These are phyloP conservation scores for Angophora floribunda DNA, from an alignment of 345 rosid species.

Conservation along the genomic window DNA sequence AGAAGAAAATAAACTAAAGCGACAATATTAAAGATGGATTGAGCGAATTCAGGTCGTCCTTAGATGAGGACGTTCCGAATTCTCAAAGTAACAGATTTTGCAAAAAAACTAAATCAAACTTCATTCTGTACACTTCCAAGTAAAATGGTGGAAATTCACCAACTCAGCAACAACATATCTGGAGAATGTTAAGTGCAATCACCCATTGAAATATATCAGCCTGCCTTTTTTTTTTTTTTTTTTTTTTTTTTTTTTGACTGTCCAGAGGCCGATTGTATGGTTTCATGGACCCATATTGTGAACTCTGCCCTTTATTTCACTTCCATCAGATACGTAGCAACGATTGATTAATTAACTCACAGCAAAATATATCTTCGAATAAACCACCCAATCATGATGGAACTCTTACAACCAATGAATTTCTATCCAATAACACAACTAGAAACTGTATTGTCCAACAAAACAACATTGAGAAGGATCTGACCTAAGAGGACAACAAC, in stretches of 20 bases:
- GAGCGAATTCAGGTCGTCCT: accelerated
- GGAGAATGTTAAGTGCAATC: not conserved
- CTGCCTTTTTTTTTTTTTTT: no score
- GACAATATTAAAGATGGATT: not conserved
- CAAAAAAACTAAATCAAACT: not conserved
- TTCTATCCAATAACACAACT: not conserved
- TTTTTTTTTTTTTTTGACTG: no score
- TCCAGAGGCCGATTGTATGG: not conserved
- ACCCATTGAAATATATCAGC: not conserved
- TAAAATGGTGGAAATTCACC: not conserved
- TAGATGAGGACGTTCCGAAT: accelerated
- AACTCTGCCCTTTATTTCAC: not conserved
- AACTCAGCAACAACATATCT: not conserved
- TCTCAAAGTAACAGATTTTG: not conserved
- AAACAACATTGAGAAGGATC: not conserved
- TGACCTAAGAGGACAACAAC: not conserved
- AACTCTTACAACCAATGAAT: not conserved
- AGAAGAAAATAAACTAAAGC: not conserved
- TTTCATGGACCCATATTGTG: not conserved
- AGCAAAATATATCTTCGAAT: not conserved
- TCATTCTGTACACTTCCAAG: not conserved
- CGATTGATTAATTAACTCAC: not conserved
- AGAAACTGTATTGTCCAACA: not conserved
- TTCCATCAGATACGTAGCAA: not conserved
- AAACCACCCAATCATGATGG: not conserved